phyloP scores from a whole-genome alignment of 768 basidiomycete genomes.

The Gelatoporia subvermispora region DNA sequence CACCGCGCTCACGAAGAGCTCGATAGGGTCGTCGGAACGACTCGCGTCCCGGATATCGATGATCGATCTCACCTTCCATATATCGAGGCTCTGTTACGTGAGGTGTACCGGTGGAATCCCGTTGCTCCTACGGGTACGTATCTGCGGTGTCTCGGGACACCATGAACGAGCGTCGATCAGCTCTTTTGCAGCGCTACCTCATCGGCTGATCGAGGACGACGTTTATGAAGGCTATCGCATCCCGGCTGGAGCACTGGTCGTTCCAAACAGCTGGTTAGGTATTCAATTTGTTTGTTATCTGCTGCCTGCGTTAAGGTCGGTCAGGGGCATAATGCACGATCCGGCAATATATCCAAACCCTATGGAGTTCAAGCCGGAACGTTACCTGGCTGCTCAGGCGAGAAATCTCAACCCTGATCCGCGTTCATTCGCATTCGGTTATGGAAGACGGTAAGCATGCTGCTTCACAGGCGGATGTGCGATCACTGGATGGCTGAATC shows the following conservation, averaged over 20 bases:
- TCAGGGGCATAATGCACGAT: slow-evolving; percentile 35
- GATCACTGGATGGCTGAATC: no score
- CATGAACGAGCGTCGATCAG: background rate
- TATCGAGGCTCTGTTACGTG: slow-evolving; percentile 18
- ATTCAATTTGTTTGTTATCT: background rate
- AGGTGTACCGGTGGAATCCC: slow-evolving; percentile 25
- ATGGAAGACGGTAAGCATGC: slow-evolving; percentile 1
- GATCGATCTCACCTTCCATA: background rate
- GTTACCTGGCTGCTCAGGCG: slow-evolving; percentile 33
- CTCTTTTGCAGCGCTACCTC: background rate
- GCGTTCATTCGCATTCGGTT: background rate
- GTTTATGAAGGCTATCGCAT: slow-evolving; percentile 50
- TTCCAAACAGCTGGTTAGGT: slow-evolving; percentile 47
- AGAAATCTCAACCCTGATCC: slow-evolving; percentile 1
- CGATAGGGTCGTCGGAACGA: slow-evolving; percentile 14
- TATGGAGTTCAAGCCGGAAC: slow-evolving; percentile 35
- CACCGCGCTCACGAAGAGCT: slow-evolving; percentile 24
- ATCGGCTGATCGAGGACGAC: slow-evolving; percentile 35
- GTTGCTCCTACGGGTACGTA: slow-evolving; percentile 18
- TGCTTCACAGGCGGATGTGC: no score
- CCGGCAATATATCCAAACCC: slow-evolving; percentile 35
- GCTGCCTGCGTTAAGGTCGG: background rate
- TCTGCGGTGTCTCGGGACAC: background rate
- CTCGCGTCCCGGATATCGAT: background rate
- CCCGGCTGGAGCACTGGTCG: slow-evolving; percentile 52